Evolutionary conservation across 1,284 basidiomycete genomes (phyloP).

Genomic region (Marasmius fiardii): DNA sequence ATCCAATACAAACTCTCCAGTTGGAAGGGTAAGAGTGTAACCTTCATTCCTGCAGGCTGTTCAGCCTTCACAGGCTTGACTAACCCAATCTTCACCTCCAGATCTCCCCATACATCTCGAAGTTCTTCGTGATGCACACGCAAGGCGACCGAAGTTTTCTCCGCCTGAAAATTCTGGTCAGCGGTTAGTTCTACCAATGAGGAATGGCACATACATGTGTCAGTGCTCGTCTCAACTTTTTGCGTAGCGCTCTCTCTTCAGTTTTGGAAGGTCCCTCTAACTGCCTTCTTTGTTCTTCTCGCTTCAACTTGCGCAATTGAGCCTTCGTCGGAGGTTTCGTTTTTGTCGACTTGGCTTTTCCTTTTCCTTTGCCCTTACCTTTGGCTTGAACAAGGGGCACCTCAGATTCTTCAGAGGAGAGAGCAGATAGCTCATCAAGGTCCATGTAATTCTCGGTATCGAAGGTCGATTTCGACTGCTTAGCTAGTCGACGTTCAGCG

Average conservation of each 20-base stretch:
- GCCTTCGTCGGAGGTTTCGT: constrained; percentile 36
- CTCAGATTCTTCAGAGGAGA: constrained; percentile 31
- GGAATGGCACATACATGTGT: constrained; percentile 48
- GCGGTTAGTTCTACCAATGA: not conserved
- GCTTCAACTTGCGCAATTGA: constrained; percentile 25
- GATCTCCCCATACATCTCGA: constrained; percentile 83
- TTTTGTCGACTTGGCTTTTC: constrained; percentile 12
- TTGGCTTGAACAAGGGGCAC: constrained; percentile 25
- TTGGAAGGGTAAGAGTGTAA: constrained; percentile 77
- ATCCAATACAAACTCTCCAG: constrained; percentile 96
- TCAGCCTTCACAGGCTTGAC: constrained; percentile 68
- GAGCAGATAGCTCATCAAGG: constrained; percentile 19
- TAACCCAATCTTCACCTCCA: constrained; percentile 64
- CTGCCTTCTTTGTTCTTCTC: constrained; percentile 25
- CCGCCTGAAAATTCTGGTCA: constrained; percentile 47
- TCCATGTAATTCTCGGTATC: constrained; percentile 31
- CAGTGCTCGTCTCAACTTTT: constrained; percentile 64
- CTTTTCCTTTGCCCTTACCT: constrained; percentile 19
- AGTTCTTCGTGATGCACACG: constrained; percentile 75
- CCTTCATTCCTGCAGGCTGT: constrained; percentile 81
- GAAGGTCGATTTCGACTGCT: constrained; percentile 21
- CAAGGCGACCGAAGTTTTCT: constrained; percentile 70
- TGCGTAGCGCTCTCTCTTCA: constrained; percentile 48
- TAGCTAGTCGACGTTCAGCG: constrained; percentile 47
- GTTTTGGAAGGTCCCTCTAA: constrained; percentile 30